Conservation (phyloP, 2,329 filamentous ascomycete species). For the Alternaria sp. region DNA sequence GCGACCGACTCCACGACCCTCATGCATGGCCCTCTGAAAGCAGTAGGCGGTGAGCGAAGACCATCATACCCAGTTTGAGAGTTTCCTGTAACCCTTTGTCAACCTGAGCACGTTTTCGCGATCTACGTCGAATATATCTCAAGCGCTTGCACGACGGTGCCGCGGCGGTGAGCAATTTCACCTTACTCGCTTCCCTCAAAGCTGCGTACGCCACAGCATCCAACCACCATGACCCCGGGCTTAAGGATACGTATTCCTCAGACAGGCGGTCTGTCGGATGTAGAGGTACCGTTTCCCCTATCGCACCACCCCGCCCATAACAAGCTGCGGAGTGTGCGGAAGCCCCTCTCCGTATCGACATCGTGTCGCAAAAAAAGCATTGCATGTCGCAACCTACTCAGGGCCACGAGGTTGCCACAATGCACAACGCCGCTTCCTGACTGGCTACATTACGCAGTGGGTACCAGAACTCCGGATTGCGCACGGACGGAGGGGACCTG, state of each 20-base stretch:
- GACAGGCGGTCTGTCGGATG: slow-evolving; percentile 31
- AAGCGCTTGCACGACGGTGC: slow-evolving; percentile 6
- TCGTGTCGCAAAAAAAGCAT: slow-evolving; percentile 8
- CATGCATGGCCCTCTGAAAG: slow-evolving; percentile 19
- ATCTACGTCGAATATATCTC: slow-evolving; percentile 6
- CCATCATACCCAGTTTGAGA: neutral
- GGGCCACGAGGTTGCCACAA: slow-evolving; percentile 25
- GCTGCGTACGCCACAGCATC: slow-evolving; percentile 7
- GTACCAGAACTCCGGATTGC: slow-evolving; percentile 15
- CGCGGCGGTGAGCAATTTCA: slow-evolving; percentile 23
- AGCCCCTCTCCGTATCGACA: slow-evolving; percentile 24
- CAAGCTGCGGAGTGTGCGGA: slow-evolving; percentile 30
- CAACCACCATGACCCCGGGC: slow-evolving; percentile 16
- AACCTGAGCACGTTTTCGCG: slow-evolving; percentile 1
- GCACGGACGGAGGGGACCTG: slow-evolving; percentile 25
- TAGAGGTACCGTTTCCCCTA: slow-evolving; percentile 27
- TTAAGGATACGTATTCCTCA: slow-evolving; percentile 2
- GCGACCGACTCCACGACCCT: slow-evolving; percentile 10
- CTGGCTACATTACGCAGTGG: slow-evolving; percentile 10
- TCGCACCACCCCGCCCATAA: slow-evolving; percentile 19
- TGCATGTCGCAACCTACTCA: slow-evolving; percentile 18
- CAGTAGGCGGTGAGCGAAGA: slow-evolving; percentile 19
- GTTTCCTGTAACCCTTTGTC: neutral
- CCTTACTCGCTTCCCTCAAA: slow-evolving; percentile 5
- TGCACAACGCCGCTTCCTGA: slow-evolving; percentile 7